phyloP scores from a whole-genome alignment of 2,329 filamentous ascomycete genomes.

The Colletotrichum lupini region DNA sequence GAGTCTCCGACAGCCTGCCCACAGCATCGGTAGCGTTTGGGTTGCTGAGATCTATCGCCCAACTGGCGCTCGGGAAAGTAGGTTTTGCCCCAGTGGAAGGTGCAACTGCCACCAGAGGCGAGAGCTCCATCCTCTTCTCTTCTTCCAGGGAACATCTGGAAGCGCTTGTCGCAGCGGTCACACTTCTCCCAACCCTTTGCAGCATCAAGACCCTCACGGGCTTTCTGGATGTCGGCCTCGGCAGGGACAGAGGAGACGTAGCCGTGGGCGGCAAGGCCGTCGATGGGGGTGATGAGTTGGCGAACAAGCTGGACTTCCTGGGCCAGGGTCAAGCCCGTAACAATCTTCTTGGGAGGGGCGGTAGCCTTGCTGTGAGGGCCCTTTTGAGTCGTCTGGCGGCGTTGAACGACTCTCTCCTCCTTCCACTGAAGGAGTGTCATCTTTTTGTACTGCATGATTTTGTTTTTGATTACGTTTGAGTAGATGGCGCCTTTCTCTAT shows the following conservation, averaged over 20 bases:
- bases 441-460: conserved; percentile 79
- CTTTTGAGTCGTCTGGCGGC: conserved; percentile 43
- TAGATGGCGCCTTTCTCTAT: conserved; percentile 78
- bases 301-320: conserved; percentile 77
- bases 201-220: conserved; percentile 72
- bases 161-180: conserved; percentile 86
- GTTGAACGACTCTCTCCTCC: conserved; percentile 58
- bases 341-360: conserved; percentile 62
- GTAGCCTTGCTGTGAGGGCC: conserved; percentile 45
- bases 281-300: conserved; percentile 72
- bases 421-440: conserved; percentile 81
- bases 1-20: conserved; percentile 78
- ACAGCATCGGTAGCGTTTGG: conserved; percentile 82
- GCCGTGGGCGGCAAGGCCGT: conserved; percentile 73
- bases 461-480: conserved; percentile 84
- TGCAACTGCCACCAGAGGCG: conserved; percentile 81
- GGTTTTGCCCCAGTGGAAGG: conserved; percentile 81
- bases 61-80: conserved; percentile 68
- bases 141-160: conserved; percentile 91
- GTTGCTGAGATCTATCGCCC: conserved; percentile 66
- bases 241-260: conserved; percentile 80
- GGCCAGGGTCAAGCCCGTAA: conserved; percentile 74
- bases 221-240: conserved; percentile 72
- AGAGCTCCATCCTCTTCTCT: conserved; percentile 81
- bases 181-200: conserved; percentile 87